phyloP scores from a whole-genome alignment of 2,329 filamentous ascomycete species.

The Penicillium sumatraense region DNA sequence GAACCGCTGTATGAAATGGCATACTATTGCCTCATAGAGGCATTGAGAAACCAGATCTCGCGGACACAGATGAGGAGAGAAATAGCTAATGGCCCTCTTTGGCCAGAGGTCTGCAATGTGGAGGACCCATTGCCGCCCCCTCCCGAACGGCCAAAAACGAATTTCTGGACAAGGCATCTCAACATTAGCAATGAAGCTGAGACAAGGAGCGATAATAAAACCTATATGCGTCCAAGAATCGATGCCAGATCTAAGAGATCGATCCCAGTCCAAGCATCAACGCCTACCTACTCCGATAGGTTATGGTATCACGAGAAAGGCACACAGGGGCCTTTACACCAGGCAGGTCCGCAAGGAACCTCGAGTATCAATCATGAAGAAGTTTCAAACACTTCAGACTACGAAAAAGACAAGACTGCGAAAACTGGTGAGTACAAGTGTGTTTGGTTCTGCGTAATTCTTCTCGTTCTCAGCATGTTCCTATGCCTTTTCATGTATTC shows the following conservation, averaged over 20 bases:
- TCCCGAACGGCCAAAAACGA: conserved; percentile 15
- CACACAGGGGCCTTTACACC: background rate
- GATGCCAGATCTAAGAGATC: background rate
- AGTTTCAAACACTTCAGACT: background rate
- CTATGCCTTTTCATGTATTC: background rate
- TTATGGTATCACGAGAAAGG: conserved; percentile 13
- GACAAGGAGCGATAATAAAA: background rate
- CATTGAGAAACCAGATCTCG: conserved; percentile 15
- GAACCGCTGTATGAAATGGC: conserved; percentile 24
- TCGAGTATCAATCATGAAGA: background rate
- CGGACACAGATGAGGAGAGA: conserved; percentile 16
- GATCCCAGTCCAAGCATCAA: background rate
- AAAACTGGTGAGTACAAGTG: conserved; percentile 29
- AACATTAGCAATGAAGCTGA: background rate
- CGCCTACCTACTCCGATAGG: background rate
- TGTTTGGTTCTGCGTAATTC: conserved; percentile 25
- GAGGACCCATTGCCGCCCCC: conserved; percentile 29
- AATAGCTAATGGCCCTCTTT: conserved; percentile 7
- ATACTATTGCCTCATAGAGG: conserved; percentile 22
- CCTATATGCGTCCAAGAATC: conserved; percentile 3
- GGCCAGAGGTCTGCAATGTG: conserved; percentile 9
- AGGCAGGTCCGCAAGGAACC: background rate
- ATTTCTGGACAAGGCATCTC: background rate
- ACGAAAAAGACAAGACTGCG: background rate
- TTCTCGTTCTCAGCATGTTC: conserved; percentile 10